Evolutionary conservation across 2,329 filamentous ascomycete genomes (phyloP).

Genomic region (Calonectria henricotiae): DNA sequence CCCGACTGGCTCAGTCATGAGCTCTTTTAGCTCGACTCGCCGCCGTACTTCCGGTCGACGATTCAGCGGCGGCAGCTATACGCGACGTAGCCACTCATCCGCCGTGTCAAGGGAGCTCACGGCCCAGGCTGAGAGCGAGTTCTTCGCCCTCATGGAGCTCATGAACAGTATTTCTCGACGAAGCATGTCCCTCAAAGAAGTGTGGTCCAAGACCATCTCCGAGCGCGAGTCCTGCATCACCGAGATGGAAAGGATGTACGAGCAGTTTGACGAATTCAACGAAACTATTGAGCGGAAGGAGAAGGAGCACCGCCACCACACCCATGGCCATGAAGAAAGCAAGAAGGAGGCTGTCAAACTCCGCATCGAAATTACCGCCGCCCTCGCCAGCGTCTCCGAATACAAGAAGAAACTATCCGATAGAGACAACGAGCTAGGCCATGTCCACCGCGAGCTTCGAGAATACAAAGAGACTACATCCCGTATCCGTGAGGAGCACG

Average conservation of each 20-base stretch:
- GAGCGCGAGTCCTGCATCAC: conserved; percentile 15
- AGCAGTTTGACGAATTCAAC: conserved; percentile 17
- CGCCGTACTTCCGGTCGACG: neutral
- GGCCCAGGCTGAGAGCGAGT: conserved; percentile 1
- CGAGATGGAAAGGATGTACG: conserved; percentile 22
- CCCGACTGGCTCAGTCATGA: conserved; percentile 12
- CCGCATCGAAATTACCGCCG: neutral
- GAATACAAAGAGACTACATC: conserved; percentile 1
- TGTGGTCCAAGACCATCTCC: conserved; percentile 11
- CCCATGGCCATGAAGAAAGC: neutral
- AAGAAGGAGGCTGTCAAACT: conserved; percentile 5
- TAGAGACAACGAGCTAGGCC: neutral
- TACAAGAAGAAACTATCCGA: conserved; percentile 16
- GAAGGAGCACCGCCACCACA: conserved; percentile 12
- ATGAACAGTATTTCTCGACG: conserved; percentile 9
- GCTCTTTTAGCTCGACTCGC: conserved; percentile 10
- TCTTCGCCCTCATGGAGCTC: conserved; percentile 19
- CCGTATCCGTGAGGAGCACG: neutral
- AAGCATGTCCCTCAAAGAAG: conserved; percentile 5
- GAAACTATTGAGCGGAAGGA: conserved; percentile 12
- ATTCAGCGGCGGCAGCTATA: conserved; percentile 7
- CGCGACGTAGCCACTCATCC: conserved; percentile 8
- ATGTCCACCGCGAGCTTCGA: conserved; percentile 11
- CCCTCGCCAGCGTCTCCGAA: conserved; percentile 11
- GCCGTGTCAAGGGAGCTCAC: conserved; percentile 14